Evolutionary conservation across 257 asterid genomes (phyloP).

Genomic region (Catharanthus roseus): DNA sequence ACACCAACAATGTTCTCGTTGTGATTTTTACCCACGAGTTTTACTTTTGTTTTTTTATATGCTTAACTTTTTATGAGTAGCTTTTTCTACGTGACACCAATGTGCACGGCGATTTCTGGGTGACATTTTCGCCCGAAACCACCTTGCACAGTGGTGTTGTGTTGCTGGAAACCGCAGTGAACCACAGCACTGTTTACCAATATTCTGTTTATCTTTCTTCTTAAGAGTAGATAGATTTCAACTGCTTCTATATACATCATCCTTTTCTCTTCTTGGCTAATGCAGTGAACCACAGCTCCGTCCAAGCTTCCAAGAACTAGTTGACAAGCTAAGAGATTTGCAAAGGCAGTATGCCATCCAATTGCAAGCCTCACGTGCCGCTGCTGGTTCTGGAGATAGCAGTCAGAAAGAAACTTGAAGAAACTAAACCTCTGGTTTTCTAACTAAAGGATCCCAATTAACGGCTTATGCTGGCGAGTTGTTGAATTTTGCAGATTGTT

Average conservation of each 20-base stretch:
- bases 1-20: too few relatives aligned
- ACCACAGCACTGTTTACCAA: neutral
- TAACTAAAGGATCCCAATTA: neutral
- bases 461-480: neutral
- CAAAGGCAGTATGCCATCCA: conserved; percentile 48
- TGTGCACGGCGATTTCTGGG: too few relatives aligned
- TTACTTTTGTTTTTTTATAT: too few relatives aligned
- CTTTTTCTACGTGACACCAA: too few relatives aligned
- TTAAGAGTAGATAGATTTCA: neutral
- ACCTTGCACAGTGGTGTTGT: too few relatives aligned
- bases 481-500: neutral
- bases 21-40: too few relatives aligned
- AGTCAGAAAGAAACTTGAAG: conserved; percentile 40
- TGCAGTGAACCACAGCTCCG: conserved; percentile 69
- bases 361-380: conserved; percentile 51
- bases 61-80: too few relatives aligned
- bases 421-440: neutral
- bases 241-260: neutral
- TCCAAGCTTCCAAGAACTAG: conserved; percentile 71
- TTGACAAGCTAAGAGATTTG: conserved; percentile 67
- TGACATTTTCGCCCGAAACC: too few relatives aligned
- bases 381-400: conserved; percentile 36
- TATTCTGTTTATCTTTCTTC: neutral
- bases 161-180: too few relatives aligned
- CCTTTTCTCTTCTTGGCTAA: conserved; percentile 16